A percentile compares a stretch with the other conserved stretches of the same genome.
These are phyloP conservation scores for Telopea speciosissima DNA, from an alignment of 177 flowering plant species.

Conservation along the genomic window DNA sequence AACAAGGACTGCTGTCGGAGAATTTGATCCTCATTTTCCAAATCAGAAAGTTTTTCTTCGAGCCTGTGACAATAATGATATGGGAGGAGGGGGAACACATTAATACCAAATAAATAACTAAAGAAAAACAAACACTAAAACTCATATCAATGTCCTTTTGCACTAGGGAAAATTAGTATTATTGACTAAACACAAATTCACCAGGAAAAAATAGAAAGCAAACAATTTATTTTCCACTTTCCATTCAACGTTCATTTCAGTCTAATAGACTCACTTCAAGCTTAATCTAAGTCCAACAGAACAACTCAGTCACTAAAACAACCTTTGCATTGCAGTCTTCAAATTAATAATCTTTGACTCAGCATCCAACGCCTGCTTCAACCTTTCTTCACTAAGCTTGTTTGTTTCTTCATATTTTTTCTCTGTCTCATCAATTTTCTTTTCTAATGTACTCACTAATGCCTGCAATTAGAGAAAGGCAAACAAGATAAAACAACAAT, in stretches of 20 bases:
- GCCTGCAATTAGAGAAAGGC: constrained; percentile 35
- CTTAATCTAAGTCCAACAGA: background rate
- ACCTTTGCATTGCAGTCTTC: constrained; percentile 89
- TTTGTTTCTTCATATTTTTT: constrained; percentile 64
- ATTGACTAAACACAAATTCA: background rate
- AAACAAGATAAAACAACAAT: constrained; percentile 5
- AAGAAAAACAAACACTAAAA: background rate
- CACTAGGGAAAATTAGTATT: background rate
- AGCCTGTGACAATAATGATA: constrained; percentile 40
- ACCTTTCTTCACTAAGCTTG: constrained; percentile 73
- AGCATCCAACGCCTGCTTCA: constrained; percentile 76
- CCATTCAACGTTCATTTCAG: background rate
- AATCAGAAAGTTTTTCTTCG: constrained; percentile 78
- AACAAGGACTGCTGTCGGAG: constrained; percentile 50
- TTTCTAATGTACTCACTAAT: constrained; percentile 72
- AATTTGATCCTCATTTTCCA: constrained; percentile 76
- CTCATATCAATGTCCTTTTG: too few species aligned
- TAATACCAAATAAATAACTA: constrained; percentile 2
- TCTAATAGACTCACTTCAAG: background rate
- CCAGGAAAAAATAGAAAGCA: background rate
- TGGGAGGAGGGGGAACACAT: background rate
- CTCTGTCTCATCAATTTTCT: constrained; percentile 80
- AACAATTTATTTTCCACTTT: background rate
- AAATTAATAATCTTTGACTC: constrained; percentile 77
- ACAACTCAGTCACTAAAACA: background rate